phyloP scores from a whole-genome alignment of 208 protist species.

The Leishmania mexicana region DNA sequence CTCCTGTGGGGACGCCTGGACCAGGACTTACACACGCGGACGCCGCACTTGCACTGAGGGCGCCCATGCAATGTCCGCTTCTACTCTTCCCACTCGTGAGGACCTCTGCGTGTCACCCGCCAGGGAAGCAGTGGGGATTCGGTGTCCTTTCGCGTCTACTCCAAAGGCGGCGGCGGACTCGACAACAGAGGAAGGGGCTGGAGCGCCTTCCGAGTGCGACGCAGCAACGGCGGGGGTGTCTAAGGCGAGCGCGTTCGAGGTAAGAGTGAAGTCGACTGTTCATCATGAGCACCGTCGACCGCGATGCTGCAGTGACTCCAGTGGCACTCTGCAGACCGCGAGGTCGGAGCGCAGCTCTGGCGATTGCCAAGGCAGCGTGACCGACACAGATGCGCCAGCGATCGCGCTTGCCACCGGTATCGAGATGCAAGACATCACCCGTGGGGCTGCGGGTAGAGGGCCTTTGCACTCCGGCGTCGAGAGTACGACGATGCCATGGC shows the following conservation, averaged over 20 bases:
- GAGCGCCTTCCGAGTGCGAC: background rate
- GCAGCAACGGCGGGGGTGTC: background rate
- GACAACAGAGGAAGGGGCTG: background rate
- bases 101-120: background rate
- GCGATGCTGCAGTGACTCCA: constrained; percentile 1
- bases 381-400: background rate
- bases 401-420: background rate
- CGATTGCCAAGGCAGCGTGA: background rate
- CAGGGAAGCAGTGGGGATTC: background rate
- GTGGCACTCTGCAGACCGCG: constrained; percentile 1
- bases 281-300: background rate
- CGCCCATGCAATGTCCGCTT: background rate
- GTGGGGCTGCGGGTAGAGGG: background rate
- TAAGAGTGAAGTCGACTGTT: background rate
- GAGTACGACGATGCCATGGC: background rate
- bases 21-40: background rate
- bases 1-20: background rate
- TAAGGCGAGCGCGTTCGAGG: background rate
- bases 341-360: background rate
- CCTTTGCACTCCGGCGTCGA: background rate
- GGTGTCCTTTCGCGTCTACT: background rate
- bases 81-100: background rate
- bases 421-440: background rate
- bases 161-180: constrained; percentile 4
- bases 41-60: background rate